Base-by-base conservation (phyloP, 768 basidiomycete species). In the Dioszegia aurantiaca region DNA sequence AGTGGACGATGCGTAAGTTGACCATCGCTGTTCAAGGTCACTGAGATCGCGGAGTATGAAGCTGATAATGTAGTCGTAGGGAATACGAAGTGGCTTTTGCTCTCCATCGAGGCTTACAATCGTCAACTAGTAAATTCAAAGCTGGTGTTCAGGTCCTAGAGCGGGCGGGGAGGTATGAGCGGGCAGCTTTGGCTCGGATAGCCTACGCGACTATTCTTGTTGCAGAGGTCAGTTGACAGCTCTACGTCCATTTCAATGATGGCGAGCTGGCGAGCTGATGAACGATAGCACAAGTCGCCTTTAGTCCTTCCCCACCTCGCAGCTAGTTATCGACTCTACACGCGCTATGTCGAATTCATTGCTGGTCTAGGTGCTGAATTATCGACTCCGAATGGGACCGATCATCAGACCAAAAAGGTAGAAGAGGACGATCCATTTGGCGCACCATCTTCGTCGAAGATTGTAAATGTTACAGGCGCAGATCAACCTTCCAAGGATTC, bases 181-280 rank as follows among this genome's bases (percentile, higher is more conserved):
- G 84, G 24, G 83, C 85, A 0, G 90, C 89, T 0, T 75, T 86
- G 55, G 93, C 91, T 1, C 81, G 86, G 17, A 79, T 81, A 41
- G 83, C 86, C 0, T 86, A 85, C 69, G 84, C 86, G 1, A 77
- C 82, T 2, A 84, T 97, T 19, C 86, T 89, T 56, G 80, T 83
- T 58, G 80, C 83, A 77, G 87, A 12, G 87, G 51, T 53, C 17
- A 27, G 54, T 27, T 36, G n/a, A n/a, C n/a, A n/a, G n/a, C n/a
- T n/a, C n/a, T n/a, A n/a, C n/a, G 16, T 19, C 16, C 3, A 5
- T 12, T 16, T 6, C 28, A 11, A 37, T 10, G 8, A 14, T 4
- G 48, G 28, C 36, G 33, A 28, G 10, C 40, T 16, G 24, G 3
- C 11, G 3, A 28, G 36, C 51, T 40, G 51, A 51, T 12, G 8